These are phyloP conservation scores for Epichloe festucae DNA, from an alignment of 2,329 filamentous ascomycete species.

Conservation along the genomic window DNA sequence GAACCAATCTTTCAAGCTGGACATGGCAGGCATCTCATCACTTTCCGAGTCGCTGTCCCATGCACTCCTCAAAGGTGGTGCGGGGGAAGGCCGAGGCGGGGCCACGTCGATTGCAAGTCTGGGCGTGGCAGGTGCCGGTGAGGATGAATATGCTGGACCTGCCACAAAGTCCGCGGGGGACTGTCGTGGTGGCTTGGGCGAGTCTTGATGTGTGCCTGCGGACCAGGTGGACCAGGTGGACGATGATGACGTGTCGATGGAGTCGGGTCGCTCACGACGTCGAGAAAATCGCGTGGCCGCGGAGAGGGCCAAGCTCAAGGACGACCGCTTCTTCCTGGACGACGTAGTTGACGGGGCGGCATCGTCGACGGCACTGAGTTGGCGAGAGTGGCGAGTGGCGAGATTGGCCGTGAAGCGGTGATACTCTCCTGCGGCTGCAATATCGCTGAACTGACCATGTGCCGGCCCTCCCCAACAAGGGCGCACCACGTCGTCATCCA, in stretches of 20 bases:
- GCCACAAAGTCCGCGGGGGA: not conserved
- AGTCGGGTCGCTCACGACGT: constrained; percentile 11
- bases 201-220: not conserved
- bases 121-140: not conserved
- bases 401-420: constrained; percentile 21
- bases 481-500: constrained; percentile 5
- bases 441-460: constrained; percentile 18
- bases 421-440: constrained; percentile 21
- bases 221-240: not conserved
- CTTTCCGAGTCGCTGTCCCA: constrained; percentile 22
- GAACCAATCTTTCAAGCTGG: constrained; percentile 8
- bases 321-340: constrained; percentile 7
- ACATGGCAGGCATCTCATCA: constrained; percentile 10
- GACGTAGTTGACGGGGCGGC: not conserved
- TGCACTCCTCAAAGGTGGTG: constrained; percentile 13
- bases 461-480: constrained; percentile 11
- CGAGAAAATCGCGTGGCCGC: constrained; percentile 16
- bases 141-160: not conserved
- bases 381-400: constrained; percentile 10
- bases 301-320: constrained; percentile 14
- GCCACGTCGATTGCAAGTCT: not conserved
- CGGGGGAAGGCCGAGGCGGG: constrained; percentile 5
- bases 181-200: not conserved
- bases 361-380: not conserved
- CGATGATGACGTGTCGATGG: constrained; percentile 5